Base-by-base conservation (phyloP, 1,284 basidiomycete species). In the Puccinia polysora region DNA sequence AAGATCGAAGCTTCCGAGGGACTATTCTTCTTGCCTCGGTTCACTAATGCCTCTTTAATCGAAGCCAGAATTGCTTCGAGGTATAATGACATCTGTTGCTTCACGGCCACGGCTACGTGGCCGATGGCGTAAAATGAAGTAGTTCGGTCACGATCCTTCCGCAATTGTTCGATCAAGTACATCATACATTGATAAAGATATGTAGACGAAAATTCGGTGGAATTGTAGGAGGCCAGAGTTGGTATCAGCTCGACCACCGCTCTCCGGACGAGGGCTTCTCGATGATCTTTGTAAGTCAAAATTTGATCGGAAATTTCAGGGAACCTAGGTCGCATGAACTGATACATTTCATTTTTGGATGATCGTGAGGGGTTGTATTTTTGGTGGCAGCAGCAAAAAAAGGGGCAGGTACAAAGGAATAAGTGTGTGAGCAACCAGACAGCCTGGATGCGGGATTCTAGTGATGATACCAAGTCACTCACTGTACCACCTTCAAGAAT, bases 51-150 rank as follows among this genome's bases (percentile, higher is more conserved):
- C 74, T 87, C 85, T 80, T 97, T 97, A 78, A 97, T 90, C 72
- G 91, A 89, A 63, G 83, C 82, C 85, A 98, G 90, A 73, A 97
- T 90, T 2, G 88, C 86, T 74, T 98, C 95, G 58, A 98, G 85
- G 81, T 97, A 98, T 0, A 88, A 88, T 78, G 94, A 91, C 90
- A 98, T 97, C 75, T 93, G 91, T 75, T 90, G 90, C 32, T 89
- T 88, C 62, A 98, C 90, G 59, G 92, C 90, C 38, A 87, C 87
- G 0, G 95, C 91, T 45, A 97, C 90, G 77, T 97, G 92, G 0
- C 96, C 96, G 75, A 99, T 94, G 1, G 96, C 93, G 77, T 96
- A 88, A 79, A 97, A 97, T 0, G 94, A 90, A 76, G 91, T 90
- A 36, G 91, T 88, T 53, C 93, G 85, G 78, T 98, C 96, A 38